These are phyloP conservation scores for Vitis labrusca DNA, from an alignment of 164 flowering plant genomes.

Conservation along the genomic window DNA sequence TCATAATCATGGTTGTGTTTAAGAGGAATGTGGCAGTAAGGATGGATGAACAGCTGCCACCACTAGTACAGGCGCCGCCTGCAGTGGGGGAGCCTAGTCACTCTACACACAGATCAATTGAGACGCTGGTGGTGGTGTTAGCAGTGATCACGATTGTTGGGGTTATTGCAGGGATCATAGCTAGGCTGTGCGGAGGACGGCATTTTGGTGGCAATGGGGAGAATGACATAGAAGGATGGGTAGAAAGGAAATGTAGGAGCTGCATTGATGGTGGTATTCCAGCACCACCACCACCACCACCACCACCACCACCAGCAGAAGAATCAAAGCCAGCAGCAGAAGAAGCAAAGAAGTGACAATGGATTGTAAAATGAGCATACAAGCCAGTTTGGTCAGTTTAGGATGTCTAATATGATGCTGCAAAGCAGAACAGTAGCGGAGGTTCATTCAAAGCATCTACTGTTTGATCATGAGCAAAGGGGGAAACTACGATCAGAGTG, in stretches of 20 bases:
- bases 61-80: slow-evolving; percentile 24
- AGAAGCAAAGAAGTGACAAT: slow-evolving; percentile 33
- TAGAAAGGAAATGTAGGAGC: slow-evolving; percentile 64
- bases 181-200: slow-evolving; percentile 72
- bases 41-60: slow-evolving; percentile 28
- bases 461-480: no score
- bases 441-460: no score
- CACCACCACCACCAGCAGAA: slow-evolving; percentile 25
- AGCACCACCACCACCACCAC: slow-evolving; percentile 13
- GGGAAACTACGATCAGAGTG: no score
- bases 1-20: slow-evolving; percentile 10
- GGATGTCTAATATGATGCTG: no score
- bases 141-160: slow-evolving; percentile 69
- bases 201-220: slow-evolving; percentile 62
- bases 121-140: slow-evolving; percentile 70
- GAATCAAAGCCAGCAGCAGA: slow-evolving; percentile 21
- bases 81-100: slow-evolving; percentile 15
- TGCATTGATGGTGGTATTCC: slow-evolving; percentile 74
- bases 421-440: no score
- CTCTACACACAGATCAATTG: slow-evolving; percentile 54
- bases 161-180: slow-evolving; percentile 69
- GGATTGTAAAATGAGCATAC: no score
- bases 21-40: slow-evolving; percentile 7
- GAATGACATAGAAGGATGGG: slow-evolving; percentile 82
- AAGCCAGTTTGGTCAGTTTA: no score